Conservation (phyloP, 768 basidiomycete genomes). For the Suillus subalutaceus region DNA sequence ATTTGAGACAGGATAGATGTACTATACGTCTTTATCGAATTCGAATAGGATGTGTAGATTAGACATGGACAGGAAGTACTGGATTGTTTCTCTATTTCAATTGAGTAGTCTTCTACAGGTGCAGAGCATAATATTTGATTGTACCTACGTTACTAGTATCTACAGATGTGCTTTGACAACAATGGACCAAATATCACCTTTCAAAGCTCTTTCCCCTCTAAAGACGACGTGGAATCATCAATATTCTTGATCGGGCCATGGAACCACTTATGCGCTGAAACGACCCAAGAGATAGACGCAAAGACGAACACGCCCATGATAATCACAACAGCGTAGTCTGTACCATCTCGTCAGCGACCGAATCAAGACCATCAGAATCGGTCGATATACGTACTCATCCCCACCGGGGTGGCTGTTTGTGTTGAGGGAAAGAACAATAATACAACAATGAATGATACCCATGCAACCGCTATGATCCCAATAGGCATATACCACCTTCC, state of each 20-base stretch:
- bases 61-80: not conserved
- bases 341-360: conserved; percentile 7
- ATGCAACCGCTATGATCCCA: conserved; percentile 62
- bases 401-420: conserved; percentile 40
- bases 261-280: conserved; percentile 75
- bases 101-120: no score
- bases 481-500: conserved; percentile 64
- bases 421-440: conserved; percentile 60
- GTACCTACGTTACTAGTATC: not conserved
- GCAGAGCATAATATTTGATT: not conserved
- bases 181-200: not conserved
- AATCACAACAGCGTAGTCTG: conserved; percentile 73
- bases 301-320: conserved; percentile 68
- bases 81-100: not conserved
- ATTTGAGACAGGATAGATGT: no score
- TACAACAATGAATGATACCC: conserved; percentile 65
- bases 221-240: conserved; percentile 23
- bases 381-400: conserved; percentile 56
- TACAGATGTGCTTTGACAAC: not conserved
- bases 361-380: not conserved
- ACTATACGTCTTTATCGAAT: not conserved
- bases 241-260: conserved; percentile 62
- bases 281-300: conserved; percentile 62
- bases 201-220: conserved; percentile 18
- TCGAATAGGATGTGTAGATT: not conserved